phyloP scores from a whole-genome alignment of 106 monocot genomes.

The Alisma plantagoaquatica region DNA sequence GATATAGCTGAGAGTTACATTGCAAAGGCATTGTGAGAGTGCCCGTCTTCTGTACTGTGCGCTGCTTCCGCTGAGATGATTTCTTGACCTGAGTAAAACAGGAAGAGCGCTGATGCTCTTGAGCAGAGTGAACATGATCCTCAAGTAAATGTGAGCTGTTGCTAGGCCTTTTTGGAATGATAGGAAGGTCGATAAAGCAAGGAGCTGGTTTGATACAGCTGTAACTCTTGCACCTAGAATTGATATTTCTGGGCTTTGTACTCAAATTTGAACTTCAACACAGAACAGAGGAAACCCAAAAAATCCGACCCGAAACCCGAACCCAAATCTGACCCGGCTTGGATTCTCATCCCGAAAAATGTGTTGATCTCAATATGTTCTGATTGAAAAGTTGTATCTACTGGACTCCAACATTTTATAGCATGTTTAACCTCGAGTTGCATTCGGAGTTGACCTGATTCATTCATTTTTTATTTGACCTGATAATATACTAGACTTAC shows the following conservation, averaged over 20 bases:
- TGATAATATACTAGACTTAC: too few species aligned
- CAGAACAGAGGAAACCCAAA: constrained; percentile 76
- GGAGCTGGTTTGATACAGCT: constrained; percentile 82
- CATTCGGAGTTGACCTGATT: too few species aligned
- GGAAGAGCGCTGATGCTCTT: constrained; percentile 78
- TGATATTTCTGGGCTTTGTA: constrained; percentile 87
- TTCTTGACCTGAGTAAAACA: constrained; percentile 69
- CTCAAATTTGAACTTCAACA: constrained; percentile 95
- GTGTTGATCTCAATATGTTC: too few species aligned
- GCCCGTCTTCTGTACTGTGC: constrained; percentile 89
- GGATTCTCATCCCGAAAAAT: too few species aligned
- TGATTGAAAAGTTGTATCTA: too few species aligned
- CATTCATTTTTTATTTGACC: too few species aligned
- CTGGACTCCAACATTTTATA: too few species aligned
- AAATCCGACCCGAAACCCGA: too few species aligned
- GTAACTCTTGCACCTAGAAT: constrained; percentile 84
- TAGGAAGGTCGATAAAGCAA: constrained; percentile 92
- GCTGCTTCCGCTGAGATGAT: constrained; percentile 88
- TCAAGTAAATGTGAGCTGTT: constrained; percentile 70
- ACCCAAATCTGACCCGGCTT: too few species aligned
- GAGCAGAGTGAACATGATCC: constrained; percentile 78
- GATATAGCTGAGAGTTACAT: constrained; percentile 77
- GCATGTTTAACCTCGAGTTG: too few species aligned
- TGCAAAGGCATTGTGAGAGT: constrained; percentile 93
- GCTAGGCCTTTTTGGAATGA: constrained; percentile 92